phyloP scores from a whole-genome alignment of 495 filamentous ascomycete species.

The Patellaria atrata region DNA sequence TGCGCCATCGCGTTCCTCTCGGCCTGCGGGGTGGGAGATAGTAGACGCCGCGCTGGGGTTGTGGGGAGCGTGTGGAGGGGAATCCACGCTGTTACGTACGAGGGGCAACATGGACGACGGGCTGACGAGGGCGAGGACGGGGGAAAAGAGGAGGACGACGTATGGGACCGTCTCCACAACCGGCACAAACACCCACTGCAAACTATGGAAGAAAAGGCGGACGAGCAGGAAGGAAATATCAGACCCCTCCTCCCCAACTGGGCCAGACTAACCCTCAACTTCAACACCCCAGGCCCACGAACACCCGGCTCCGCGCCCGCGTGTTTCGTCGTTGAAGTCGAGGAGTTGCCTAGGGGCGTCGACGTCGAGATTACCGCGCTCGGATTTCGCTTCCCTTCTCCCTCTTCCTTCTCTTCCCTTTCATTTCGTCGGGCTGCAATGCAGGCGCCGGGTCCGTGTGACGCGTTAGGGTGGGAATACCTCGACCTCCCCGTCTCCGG shows the following conservation, averaged over 20 bases:
- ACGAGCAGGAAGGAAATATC: constrained; percentile 24
- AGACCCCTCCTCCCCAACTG: constrained; percentile 17
- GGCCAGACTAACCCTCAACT: constrained; percentile 6
- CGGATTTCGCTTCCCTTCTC: constrained; percentile 34
- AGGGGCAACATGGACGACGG: constrained; percentile 3
- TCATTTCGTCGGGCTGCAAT: too few relatives aligned
- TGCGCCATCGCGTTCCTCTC: constrained; percentile 59
- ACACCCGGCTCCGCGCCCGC: constrained; percentile 36
- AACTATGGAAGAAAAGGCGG: constrained; percentile 36
- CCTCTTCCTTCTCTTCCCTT: too few relatives aligned
- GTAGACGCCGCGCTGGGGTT: constrained; percentile 25
- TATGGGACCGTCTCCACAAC: constrained; percentile 66
- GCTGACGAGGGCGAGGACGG: constrained; percentile 21
- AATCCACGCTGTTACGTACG: constrained; percentile 27
- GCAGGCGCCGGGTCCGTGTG: too few relatives aligned
- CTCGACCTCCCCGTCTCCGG: too few relatives aligned
- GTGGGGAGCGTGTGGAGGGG: constrained; percentile 39
- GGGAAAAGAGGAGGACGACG: constrained; percentile 32
- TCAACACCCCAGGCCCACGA: constrained; percentile 4
- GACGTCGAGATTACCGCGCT: too few relatives aligned
- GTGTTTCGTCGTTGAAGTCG: constrained; percentile 58
- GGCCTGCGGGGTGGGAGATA: constrained; percentile 15
- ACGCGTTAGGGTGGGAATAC: too few relatives aligned
- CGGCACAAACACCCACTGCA: too few relatives aligned
- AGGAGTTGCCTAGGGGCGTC: constrained; percentile 50